Conservation (phyloP, 208 protist species). For the Crithidia mellificae region DNA sequence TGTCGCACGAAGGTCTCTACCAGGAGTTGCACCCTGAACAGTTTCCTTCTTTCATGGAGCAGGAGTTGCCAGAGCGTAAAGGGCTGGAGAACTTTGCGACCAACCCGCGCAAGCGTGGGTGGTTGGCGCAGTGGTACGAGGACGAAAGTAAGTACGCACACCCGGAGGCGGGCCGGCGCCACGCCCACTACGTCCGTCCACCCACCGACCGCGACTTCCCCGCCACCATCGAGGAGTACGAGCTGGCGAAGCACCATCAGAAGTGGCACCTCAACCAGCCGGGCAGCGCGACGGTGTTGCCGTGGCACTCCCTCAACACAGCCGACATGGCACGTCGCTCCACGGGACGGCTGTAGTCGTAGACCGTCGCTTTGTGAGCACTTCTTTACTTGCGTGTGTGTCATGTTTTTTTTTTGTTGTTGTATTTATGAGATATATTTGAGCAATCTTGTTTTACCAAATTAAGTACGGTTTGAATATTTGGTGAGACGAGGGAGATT, state of each 20-base stretch:
- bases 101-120: constrained; percentile 77
- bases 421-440: too few relatives aligned
- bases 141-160: constrained; percentile 88
- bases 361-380: too few relatives aligned
- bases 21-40: constrained; percentile 88
- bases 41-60: constrained; percentile 81
- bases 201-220: constrained; percentile 84
- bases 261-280: constrained; percentile 92
- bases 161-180: constrained; percentile 71
- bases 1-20: constrained; percentile 90
- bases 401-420: too few relatives aligned
- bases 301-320: constrained; percentile 84
- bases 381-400: too few relatives aligned
- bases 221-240: constrained; percentile 85
- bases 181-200: constrained; percentile 80
- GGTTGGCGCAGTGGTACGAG: constrained; percentile 88
- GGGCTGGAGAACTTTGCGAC: constrained; percentile 78
- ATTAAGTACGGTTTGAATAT: too few relatives aligned
- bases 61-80: constrained; percentile 80
- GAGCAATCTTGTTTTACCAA: too few relatives aligned
- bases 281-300: constrained; percentile 83
- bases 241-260: constrained; percentile 91
- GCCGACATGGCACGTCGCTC: constrained; percentile 64
- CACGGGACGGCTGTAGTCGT: constrained; percentile 34
- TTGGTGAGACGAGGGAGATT: too few relatives aligned